These are phyloP conservation scores for Micromonas pusilla DNA, from an alignment of 139 green algal species.

Conservation along the genomic window DNA sequence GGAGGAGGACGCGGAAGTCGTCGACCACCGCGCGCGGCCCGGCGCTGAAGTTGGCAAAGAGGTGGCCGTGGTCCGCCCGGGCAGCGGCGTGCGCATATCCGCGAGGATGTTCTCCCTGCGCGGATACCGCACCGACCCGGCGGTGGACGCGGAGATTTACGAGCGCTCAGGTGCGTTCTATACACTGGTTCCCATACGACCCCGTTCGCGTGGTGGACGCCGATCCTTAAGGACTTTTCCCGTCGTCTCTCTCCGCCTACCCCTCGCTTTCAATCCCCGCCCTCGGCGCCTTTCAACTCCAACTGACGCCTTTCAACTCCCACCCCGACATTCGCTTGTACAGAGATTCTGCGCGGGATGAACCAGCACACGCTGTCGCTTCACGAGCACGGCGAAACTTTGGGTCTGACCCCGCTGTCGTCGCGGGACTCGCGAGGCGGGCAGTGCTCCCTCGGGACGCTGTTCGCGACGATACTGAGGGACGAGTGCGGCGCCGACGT, in stretches of 20 bases:
- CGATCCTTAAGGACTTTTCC: no score
- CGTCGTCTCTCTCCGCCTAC: no score
- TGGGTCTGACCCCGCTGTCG: neutral
- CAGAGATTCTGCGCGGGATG: constrained; percentile 6
- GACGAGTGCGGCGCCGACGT: constrained; percentile 8
- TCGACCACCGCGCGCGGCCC: no score
- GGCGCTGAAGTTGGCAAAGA: neutral
- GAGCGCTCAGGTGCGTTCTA: no score
- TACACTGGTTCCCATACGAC: no score
- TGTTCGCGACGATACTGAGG: constrained; percentile 18
- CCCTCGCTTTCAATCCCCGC: no score
- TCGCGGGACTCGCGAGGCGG: neutral
- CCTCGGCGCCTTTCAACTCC: no score
- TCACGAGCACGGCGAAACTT: constrained; percentile 5
- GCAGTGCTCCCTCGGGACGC: constrained; percentile 7
- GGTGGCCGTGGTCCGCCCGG: neutral
- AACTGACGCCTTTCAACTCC: no score
- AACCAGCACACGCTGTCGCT: constrained; percentile 5
- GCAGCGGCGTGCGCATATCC: neutral
- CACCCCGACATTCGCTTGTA: no score
- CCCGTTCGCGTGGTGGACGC: no score
- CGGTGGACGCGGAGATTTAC: constrained; percentile 11
- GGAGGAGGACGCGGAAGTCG: neutral
- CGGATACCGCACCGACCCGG: neutral
- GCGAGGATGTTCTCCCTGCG: neutral